phyloP scores from a whole-genome alignment of 2,329 filamentous ascomycete genomes.

The Aureobasidium melanogenum region DNA sequence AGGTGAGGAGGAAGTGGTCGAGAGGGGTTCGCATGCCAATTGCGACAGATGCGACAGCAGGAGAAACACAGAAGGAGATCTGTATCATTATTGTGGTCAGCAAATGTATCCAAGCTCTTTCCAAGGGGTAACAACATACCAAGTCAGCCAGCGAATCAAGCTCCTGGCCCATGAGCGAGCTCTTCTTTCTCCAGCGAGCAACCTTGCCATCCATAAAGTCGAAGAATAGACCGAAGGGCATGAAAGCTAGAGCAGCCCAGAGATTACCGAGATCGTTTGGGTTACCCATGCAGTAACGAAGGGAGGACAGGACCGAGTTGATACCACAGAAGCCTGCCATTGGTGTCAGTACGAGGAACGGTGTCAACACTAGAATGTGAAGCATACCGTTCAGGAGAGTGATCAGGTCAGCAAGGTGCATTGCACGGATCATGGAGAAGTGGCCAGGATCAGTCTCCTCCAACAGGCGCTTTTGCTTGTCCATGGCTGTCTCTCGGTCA shows the following conservation, averaged over 20 bases:
- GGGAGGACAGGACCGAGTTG: constrained; percentile 91
- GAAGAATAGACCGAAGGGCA: constrained; percentile 92
- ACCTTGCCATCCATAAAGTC: constrained; percentile 98
- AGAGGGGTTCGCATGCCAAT: constrained; percentile 76
- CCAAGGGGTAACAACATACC: constrained; percentile 44
- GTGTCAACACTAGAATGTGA: not conserved
- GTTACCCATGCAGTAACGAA: constrained; percentile 75
- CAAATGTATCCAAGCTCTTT: too few relatives aligned
- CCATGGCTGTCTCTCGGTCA: constrained; percentile 42
- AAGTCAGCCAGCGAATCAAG: constrained; percentile 91
- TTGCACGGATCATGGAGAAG: constrained; percentile 51
- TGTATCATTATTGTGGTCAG: constrained; percentile 28
- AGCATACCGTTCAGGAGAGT: constrained; percentile 63
- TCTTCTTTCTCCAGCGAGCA: constrained; percentile 93
- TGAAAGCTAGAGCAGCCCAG: constrained; percentile 74
- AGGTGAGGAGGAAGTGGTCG: constrained; percentile 73
- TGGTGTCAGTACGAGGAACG: not conserved
- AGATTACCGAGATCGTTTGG: constrained; percentile 58
- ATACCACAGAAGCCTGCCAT: constrained; percentile 68
- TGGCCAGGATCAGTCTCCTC: constrained; percentile 58
- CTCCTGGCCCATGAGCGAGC: constrained; percentile 95
- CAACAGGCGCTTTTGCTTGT: constrained; percentile 70
- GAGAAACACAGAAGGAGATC: constrained; percentile 93
- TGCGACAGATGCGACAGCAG: constrained; percentile 78
- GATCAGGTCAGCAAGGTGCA: constrained; percentile 77